Conservation (phyloP, 805 yeast genomes). For the Candida taoyuanica region DNA sequence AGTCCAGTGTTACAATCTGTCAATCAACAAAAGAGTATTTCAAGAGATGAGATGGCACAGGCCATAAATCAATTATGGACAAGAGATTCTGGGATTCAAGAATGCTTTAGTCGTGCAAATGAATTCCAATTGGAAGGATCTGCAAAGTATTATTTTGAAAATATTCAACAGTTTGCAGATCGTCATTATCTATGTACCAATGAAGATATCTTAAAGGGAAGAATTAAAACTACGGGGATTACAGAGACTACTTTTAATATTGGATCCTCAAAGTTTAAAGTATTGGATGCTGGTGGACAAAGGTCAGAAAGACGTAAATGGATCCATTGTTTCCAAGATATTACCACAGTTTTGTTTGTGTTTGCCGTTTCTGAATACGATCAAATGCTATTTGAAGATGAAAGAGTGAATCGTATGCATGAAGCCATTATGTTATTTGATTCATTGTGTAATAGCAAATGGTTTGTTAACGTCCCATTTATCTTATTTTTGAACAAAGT, state of each 20-base stretch:
- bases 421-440: slow-evolving; percentile 85
- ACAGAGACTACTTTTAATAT: slow-evolving; percentile 79
- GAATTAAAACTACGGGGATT: slow-evolving; percentile 94
- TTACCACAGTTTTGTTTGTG: slow-evolving; percentile 83
- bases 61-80: slow-evolving; percentile 72
- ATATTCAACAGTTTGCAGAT: slow-evolving; percentile 59
- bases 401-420: slow-evolving; percentile 81
- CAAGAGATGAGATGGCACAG: slow-evolving; percentile 49
- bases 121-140: slow-evolving; percentile 84
- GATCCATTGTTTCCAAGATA: slow-evolving; percentile 92
- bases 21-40: slow-evolving; percentile 28
- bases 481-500: slow-evolving; percentile 86
- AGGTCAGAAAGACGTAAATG: slow-evolving; percentile 87
- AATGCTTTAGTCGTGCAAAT: slow-evolving; percentile 55
- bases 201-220: slow-evolving; percentile 80
- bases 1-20: slow-evolving; percentile 13
- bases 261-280: slow-evolving; percentile 60
- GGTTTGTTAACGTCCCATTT: slow-evolving; percentile 85
- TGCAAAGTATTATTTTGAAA: slow-evolving; percentile 75
- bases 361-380: slow-evolving; percentile 90
- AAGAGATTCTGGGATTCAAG: slow-evolving; percentile 59
- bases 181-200: slow-evolving; percentile 67
- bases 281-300: slow-evolving; percentile 96
- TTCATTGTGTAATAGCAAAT: slow-evolving; percentile 74
- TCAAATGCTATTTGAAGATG: slow-evolving; percentile 87